These are phyloP conservation scores for Castanea crenata DNA, from an alignment of 306 rosid genomes.

Conservation along the genomic window DNA sequence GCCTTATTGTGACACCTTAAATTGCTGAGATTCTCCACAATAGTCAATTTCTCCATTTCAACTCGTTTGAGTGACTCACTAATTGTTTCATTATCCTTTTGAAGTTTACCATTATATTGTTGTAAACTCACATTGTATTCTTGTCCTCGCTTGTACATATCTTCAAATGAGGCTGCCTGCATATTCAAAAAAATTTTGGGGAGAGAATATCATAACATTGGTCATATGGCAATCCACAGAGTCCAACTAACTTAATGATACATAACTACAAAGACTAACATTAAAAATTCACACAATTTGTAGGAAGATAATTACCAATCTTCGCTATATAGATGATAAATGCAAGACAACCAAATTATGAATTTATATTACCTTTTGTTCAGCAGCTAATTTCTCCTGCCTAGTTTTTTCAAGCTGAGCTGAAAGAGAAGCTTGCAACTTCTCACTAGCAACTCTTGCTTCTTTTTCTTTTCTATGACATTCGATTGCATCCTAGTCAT, in stretches of 20 bases:
- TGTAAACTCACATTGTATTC: conserved; percentile 89
- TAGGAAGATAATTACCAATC: not conserved
- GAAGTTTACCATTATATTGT: conserved; percentile 78
- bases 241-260: not conserved
- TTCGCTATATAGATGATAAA: not conserved
- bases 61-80: conserved; percentile 65
- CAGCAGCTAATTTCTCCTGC: conserved; percentile 64
- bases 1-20: conserved; percentile 74
- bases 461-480: conserved; percentile 62
- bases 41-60: conserved; percentile 78
- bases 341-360: not conserved
- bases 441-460: conserved; percentile 62
- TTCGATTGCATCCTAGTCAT: conserved; percentile 64
- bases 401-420: conserved; percentile 62
- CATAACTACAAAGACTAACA: not conserved
- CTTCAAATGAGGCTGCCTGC: conserved; percentile 77
- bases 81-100: conserved; percentile 59
- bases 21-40: conserved; percentile 70
- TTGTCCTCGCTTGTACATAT: conserved; percentile 71
- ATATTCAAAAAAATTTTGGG: conserved; percentile 1
- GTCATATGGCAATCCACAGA: not conserved
- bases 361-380: conserved; percentile 51
- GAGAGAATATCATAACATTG: not conserved
- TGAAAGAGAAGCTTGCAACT: conserved; percentile 50
- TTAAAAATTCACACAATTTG: not conserved